Evolutionary conservation across 2,329 filamentous ascomycete genomes (phyloP).

Genomic region (Alternaria atra): DNA sequence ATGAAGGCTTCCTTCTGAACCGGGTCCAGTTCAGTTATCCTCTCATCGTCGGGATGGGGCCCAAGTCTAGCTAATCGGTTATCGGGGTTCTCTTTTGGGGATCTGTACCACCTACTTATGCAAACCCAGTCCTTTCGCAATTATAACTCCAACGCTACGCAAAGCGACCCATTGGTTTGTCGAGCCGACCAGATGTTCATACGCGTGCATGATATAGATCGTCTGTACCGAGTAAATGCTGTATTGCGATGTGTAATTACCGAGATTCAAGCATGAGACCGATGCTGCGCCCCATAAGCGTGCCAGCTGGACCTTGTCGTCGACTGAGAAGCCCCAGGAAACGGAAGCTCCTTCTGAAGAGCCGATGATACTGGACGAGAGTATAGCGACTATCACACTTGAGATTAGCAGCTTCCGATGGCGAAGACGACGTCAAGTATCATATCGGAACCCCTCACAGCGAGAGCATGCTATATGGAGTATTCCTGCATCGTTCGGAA

Average conservation of each 20-base stretch:
- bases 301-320: constrained; percentile 54
- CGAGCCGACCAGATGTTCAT: constrained; percentile 60
- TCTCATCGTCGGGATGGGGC: constrained; percentile 39
- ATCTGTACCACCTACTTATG: constrained; percentile 40
- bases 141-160: constrained; percentile 56
- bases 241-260: constrained; percentile 55
- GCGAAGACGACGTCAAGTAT: not conserved
- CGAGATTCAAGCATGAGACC: constrained; percentile 57
- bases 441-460: not conserved
- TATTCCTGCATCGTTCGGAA: not conserved
- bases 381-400: constrained; percentile 45
- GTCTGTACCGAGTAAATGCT: constrained; percentile 55
- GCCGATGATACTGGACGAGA: constrained; percentile 56
- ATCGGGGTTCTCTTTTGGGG: not conserved
- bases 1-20: constrained; percentile 39
- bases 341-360: constrained; percentile 47
- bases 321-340: constrained; percentile 56
- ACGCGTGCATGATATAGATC: constrained; percentile 59
- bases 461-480: not conserved
- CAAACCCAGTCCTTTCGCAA: constrained; percentile 59
- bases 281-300: constrained; percentile 59
- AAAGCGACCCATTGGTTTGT: constrained; percentile 59
- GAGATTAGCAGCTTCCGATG: constrained; percentile 23
- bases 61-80: constrained; percentile 23
- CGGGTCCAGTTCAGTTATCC: constrained; percentile 23